phyloP scores from a whole-genome alignment of 306 rosid genomes.

The Castanea crenata region DNA sequence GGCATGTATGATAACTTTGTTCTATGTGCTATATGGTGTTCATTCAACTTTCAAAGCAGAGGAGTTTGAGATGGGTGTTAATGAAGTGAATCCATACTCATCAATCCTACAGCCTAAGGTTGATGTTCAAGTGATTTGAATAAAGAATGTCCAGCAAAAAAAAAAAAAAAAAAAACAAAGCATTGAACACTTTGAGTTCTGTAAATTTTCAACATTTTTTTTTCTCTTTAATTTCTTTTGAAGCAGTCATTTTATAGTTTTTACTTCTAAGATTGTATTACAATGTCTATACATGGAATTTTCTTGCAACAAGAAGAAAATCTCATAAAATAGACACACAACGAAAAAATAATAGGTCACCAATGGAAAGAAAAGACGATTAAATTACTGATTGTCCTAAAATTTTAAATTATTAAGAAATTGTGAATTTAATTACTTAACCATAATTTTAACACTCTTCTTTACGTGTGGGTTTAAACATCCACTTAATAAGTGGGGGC shows the following conservation, averaged over 20 bases:
- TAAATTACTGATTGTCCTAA: too few species aligned
- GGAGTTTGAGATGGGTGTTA: slow-evolving; percentile 44
- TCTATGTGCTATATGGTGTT: slow-evolving; percentile 87
- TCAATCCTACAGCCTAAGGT: slow-evolving; percentile 51
- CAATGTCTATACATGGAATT: slow-evolving; percentile 2
- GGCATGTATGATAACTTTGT: slow-evolving; percentile 60
- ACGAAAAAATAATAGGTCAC: not conserved
- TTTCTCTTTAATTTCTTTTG: not conserved
- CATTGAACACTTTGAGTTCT: not conserved
- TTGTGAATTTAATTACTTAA: too few species aligned
- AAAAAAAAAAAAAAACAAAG: not conserved
- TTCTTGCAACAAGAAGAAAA: slow-evolving; percentile 5
- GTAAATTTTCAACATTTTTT: not conserved
- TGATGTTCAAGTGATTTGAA: slow-evolving; percentile 58
- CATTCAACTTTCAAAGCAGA: slow-evolving; percentile 84
- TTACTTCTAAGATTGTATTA: not conserved
- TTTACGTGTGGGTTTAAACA: too few species aligned
- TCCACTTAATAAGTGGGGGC: too few species aligned
- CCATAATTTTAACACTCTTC: too few species aligned
- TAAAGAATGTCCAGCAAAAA: not conserved
- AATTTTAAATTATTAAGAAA: too few species aligned
- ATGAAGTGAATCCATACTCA: slow-evolving; percentile 39
- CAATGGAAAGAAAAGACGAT: rapidly evolving
- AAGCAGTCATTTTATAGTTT: not conserved
- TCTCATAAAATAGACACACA: slow-evolving; percentile 1